Base-by-base conservation (phyloP, 75 land plant species). In the Ceratopteris richardii region DNA sequence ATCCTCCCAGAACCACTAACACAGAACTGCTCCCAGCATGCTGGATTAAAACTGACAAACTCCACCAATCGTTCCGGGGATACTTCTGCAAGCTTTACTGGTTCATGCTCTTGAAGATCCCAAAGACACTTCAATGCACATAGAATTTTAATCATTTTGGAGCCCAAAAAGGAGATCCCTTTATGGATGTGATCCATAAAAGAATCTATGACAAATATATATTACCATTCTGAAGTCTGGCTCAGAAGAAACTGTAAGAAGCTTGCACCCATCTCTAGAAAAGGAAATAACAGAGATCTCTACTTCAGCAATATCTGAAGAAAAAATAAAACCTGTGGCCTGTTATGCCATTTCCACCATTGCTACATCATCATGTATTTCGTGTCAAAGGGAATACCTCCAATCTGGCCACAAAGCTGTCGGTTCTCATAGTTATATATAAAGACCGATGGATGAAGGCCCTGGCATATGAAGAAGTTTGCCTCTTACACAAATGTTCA, bases 1-100 rank as follows among this genome's bases (percentile, higher is more conserved):
- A 68, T 25, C n/a, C 51, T 29, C 2, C 65, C 71, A 22, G 29
- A 31, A n/a, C 71, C 71, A 44, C 71, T 68, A n/a, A 68, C 56
- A 29, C 71, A 68, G 0, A 68, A 29, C 26, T 51, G 43, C 16
- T 68, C 51, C 13, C 1, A 37, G 30, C 1, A 51, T 36, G 33
- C n/a, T 12, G 71, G 71, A 27, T 60, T 61, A 29, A 68, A 68
- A 27, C 57, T 68, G 5, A 30, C 57, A 54, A 16, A 68, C 31
- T 60, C 54, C 2, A 42, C 26, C 24, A 42, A 29, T 21, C 19
- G 29, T 5, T 51, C 33, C 26, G 40, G 3, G 1, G 31, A 26
- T 18, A 65, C 71, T 68, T 68, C 71, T 9, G 60, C 51, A 6
- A 68, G 51, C 18, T 68, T 68, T 18, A 44, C 7, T 21, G 59